A percentile compares a stretch with the other conserved stretches of the same genome.
Conservation (phyloP, 2,329 filamentous ascomycete genomes). For the Neodidymelliopsis sp. region DNA sequence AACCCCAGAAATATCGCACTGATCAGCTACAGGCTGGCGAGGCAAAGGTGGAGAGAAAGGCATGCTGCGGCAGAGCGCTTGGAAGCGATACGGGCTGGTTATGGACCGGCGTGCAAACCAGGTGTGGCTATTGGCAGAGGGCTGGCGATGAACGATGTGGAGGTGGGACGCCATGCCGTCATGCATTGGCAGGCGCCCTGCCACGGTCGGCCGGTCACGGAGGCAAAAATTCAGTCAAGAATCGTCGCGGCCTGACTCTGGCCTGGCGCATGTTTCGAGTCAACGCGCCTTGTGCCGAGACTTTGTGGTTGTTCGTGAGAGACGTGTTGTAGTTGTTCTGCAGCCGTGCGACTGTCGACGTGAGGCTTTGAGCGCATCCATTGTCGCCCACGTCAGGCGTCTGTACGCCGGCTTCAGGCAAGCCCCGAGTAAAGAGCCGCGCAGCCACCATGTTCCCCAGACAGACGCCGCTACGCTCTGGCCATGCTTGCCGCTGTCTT, state of each 20-base stretch:
- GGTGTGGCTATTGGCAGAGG: conserved; percentile 24
- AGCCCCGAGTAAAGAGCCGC: conserved; percentile 18
- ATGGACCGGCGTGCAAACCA: conserved; percentile 22
- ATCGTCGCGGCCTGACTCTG: conserved; percentile 10
- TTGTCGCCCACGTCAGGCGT: not conserved
- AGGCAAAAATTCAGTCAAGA: conserved; percentile 11
- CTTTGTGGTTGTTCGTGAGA: conserved; percentile 1
- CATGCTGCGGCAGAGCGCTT: conserved; percentile 24
- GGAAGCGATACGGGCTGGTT: conserved; percentile 17
- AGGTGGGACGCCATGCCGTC: conserved; percentile 28
- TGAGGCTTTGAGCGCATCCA: not conserved
- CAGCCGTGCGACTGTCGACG: not conserved
- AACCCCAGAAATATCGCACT: conserved; percentile 32
- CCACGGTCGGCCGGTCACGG: conserved; percentile 12
- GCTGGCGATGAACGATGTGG: conserved; percentile 24
- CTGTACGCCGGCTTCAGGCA: conserved; percentile 1
- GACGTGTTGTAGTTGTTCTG: conserved; percentile 5
- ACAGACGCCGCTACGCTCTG: conserved; percentile 9
- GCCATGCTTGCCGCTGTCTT: conserved; percentile 2
- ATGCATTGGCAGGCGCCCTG: conserved; percentile 12
- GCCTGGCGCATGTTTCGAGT: conserved; percentile 10
- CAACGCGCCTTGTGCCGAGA: conserved; percentile 8
- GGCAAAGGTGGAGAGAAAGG: conserved; percentile 25
- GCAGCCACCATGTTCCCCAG: conserved; percentile 16
- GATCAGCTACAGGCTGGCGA: conserved; percentile 25